A percentile compares a stretch with the other conserved stretches of the same genome.
phyloP scores from a whole-genome alignment of 768 basidiomycete genomes.

The Termitomyces sp. region DNA sequence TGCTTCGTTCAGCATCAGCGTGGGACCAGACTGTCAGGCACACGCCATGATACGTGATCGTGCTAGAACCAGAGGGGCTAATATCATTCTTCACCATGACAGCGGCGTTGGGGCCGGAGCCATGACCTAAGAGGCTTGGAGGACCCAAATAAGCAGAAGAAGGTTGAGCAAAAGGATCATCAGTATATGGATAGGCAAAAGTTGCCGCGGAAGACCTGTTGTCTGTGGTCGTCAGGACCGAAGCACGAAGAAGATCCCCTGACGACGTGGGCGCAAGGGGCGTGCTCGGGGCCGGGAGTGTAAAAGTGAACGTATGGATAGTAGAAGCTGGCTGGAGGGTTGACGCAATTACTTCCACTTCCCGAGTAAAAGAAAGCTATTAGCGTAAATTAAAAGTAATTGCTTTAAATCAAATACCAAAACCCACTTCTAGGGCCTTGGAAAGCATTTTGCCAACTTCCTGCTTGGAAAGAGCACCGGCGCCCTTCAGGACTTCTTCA shows the following conservation, averaged over 20 bases:
- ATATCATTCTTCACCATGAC: constrained; percentile 26
- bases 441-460: constrained; percentile 89
- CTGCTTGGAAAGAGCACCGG: constrained; percentile 76
- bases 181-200: constrained; percentile 68
- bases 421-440: constrained; percentile 78
- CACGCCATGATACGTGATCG: constrained; percentile 81
- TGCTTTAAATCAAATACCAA: background rate
- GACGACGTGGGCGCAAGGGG: constrained; percentile 73
- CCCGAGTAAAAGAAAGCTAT: constrained; percentile 86
- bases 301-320: constrained; percentile 89
- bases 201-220: constrained; percentile 65
- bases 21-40: constrained; percentile 95
- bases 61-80: constrained; percentile 31
- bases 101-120: constrained; percentile 28
- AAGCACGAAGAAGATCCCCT: constrained; percentile 66
- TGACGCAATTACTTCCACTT: constrained; percentile 93
- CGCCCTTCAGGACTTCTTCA: constrained; percentile 66
- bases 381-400: background rate
- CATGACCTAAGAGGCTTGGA: constrained; percentile 55
- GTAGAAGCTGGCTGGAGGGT: constrained; percentile 91
- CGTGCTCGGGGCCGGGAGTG: constrained; percentile 68
- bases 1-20: constrained; percentile 82
- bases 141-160: constrained; percentile 80
- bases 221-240: constrained; percentile 61
- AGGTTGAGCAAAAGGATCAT: constrained; percentile 75